phyloP scores from a whole-genome alignment of 2,329 filamentous ascomycete species.

The Venturia oleaginea region DNA sequence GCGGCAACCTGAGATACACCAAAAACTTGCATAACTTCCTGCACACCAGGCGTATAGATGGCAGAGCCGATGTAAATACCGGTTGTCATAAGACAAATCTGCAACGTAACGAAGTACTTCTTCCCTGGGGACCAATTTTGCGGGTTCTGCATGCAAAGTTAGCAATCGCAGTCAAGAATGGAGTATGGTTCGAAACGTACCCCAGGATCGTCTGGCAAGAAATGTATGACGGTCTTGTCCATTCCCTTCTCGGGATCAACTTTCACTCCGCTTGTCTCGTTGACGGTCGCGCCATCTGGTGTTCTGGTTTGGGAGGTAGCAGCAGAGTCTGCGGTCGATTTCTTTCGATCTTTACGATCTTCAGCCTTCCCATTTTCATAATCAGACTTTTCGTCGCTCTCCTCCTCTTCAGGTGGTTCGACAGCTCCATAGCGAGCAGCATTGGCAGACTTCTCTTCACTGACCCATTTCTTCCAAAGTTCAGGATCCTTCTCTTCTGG shows the following conservation, averaged over 20 bases:
- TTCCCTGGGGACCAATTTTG: constrained; percentile 13
- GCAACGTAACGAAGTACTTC: constrained; percentile 12
- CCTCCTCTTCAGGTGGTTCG: constrained; percentile 15
- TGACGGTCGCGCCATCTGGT: constrained; percentile 18
- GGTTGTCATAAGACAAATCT: constrained; percentile 10
- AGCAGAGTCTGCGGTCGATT: constrained; percentile 12
- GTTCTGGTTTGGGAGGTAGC: constrained; percentile 18
- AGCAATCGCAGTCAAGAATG: neutral
- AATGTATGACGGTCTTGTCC: constrained; percentile 27
- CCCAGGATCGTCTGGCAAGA: constrained; percentile 12
- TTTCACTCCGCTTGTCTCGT: constrained; percentile 24
- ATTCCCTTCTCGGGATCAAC: constrained; percentile 43
- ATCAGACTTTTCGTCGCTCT: neutral
- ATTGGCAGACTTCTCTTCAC: constrained; percentile 40
- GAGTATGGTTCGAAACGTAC: constrained; percentile 16
- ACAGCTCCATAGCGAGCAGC: constrained; percentile 38
- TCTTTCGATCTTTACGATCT: neutral
- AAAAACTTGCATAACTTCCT: constrained; percentile 17
- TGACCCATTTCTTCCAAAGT: constrained; percentile 18
- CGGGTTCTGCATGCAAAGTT: constrained; percentile 8
- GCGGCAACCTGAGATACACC: constrained; percentile 18
- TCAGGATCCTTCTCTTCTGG: constrained; percentile 30
- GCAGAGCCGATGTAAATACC: constrained; percentile 14
- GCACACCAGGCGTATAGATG: constrained; percentile 13
- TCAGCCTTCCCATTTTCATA: constrained; percentile 14